These are phyloP conservation scores for Xylariales sp. DNA, from an alignment of 2,329 filamentous ascomycete genomes.

Conservation along the genomic window DNA sequence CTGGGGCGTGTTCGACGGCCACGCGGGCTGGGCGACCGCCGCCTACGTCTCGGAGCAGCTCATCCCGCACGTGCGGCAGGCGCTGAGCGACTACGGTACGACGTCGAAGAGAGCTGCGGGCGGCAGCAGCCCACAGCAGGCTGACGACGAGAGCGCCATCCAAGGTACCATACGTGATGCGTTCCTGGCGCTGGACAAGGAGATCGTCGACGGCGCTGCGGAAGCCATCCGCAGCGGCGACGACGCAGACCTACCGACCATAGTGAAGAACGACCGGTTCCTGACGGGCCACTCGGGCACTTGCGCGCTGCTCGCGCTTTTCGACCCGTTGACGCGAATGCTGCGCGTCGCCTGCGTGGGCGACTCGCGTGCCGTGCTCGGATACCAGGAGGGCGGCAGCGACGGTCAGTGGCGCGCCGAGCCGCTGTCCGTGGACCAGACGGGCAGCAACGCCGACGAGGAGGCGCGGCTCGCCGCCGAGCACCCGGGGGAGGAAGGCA, in stretches of 20 bases:
- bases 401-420: slow-evolving; percentile 44
- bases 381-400: slow-evolving; percentile 41
- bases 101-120: too few species aligned
- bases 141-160: slow-evolving; percentile 16
- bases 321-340: slow-evolving; percentile 47
- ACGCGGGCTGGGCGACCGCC: slow-evolving; percentile 29
- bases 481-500: slow-evolving; percentile 58
- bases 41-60: slow-evolving; percentile 23
- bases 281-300: slow-evolving; percentile 24
- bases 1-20: slow-evolving; percentile 29
- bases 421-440: slow-evolving; percentile 61
- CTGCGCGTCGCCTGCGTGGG: slow-evolving; percentile 63
- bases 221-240: slow-evolving; percentile 22
- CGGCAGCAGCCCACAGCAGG: too few species aligned
- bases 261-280: slow-evolving; percentile 21
- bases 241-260: slow-evolving; percentile 16
- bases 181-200: slow-evolving; percentile 32
- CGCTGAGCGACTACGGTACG: slow-evolving; percentile 15
- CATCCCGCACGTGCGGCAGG: slow-evolving; percentile 21
- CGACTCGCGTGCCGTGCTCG: slow-evolving; percentile 62
- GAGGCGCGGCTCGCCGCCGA: slow-evolving; percentile 46
- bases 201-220: slow-evolving; percentile 19
- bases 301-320: slow-evolving; percentile 45
- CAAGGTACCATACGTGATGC: slow-evolving; percentile 29
- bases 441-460: slow-evolving; percentile 57